These are phyloP conservation scores for Phoma herbarum DNA, from an alignment of 2,329 filamentous ascomycete genomes.

Conservation along the genomic window DNA sequence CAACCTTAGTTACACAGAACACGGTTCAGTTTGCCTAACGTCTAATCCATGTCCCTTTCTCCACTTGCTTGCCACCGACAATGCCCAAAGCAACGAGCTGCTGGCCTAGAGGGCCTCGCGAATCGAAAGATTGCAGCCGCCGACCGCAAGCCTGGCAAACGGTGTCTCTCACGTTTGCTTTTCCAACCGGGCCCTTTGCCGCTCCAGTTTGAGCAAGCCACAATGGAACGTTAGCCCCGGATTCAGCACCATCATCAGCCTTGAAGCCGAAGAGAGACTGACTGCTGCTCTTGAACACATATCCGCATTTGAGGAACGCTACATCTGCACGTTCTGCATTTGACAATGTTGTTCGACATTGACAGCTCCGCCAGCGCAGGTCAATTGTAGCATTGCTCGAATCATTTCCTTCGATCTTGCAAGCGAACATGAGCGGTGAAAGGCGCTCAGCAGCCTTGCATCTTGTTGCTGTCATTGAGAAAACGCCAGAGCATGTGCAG, in stretches of 20 bases:
- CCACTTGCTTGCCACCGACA: conserved; percentile 21
- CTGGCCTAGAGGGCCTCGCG: conserved; percentile 23
- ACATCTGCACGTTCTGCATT: conserved; percentile 38
- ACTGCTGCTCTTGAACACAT: conserved; percentile 22
- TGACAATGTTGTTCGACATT: conserved; percentile 37
- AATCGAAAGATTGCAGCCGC: conserved; percentile 33
- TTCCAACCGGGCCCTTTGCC: conserved; percentile 17
- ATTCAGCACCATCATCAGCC: conserved; percentile 31
- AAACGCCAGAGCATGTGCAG: conserved; percentile 23
- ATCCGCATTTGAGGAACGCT: conserved; percentile 11
- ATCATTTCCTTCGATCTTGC: conserved; percentile 23
- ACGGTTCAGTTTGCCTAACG: conserved; percentile 3
- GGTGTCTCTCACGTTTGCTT: conserved; percentile 29
- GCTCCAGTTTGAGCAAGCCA: conserved; percentile 27
- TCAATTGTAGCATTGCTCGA: conserved; percentile 27
- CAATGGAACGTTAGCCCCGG: conserved; percentile 34
- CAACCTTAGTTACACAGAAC: conserved; percentile 15
- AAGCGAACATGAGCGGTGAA: conserved; percentile 35
- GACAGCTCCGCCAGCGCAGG: conserved; percentile 20
- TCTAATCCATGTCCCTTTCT: conserved; percentile 13
- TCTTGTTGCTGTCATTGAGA: conserved; percentile 20
- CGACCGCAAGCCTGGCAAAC: conserved; percentile 37
- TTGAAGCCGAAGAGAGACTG: conserved; percentile 21
- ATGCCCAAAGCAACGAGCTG: conserved; percentile 30
- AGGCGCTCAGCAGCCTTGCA: conserved; percentile 26